Percentiles rank a stretch among this genome's conserved stretches.
phyloP scores from a whole-genome alignment of 495 filamentous ascomycete genomes.

The Penicillium lividum region DNA sequence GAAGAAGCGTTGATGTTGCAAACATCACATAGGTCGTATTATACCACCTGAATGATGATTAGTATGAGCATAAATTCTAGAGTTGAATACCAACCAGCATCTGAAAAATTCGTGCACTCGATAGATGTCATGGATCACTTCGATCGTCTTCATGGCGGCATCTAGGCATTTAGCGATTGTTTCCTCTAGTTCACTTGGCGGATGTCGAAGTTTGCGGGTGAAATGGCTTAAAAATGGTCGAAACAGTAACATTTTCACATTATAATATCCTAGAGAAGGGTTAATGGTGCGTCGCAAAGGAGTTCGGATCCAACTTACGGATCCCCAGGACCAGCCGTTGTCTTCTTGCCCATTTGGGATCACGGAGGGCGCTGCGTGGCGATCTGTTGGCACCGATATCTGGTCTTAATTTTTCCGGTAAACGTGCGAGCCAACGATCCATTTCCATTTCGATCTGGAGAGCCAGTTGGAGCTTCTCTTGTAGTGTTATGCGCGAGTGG shows the following conservation, averaged over 20 bases:
- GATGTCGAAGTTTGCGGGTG: constrained; percentile 35
- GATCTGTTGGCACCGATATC: constrained; percentile 27
- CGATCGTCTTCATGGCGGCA: constrained; percentile 41
- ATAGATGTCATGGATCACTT: constrained; percentile 45
- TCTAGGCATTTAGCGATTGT: constrained; percentile 40
- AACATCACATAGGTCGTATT: constrained; percentile 49
- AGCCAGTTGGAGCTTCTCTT: constrained; percentile 39
- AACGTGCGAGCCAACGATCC: constrained; percentile 36
- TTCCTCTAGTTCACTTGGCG: constrained; percentile 34
- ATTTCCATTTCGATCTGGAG: constrained; percentile 41
- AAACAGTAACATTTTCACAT: constrained; percentile 45
- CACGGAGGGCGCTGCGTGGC: constrained; percentile 32
- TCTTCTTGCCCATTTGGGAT: constrained; percentile 43
- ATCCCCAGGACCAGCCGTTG: constrained; percentile 41
- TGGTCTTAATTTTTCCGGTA: constrained; percentile 39
- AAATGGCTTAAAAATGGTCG: constrained; percentile 42
- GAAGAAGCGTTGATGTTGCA: constrained; percentile 42
- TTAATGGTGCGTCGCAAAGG: neutral
- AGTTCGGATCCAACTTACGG: constrained; percentile 22
- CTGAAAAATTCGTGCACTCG: constrained; percentile 45
- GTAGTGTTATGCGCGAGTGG: constrained; percentile 39
- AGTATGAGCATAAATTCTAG: neutral
- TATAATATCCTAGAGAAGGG: constrained; percentile 33
- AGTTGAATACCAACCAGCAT: constrained; percentile 34
- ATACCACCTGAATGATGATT: constrained; percentile 37